Evolutionary conservation across 768 basidiomycete species (phyloP).

Genomic region (Pulveroboletus sp.): DNA sequence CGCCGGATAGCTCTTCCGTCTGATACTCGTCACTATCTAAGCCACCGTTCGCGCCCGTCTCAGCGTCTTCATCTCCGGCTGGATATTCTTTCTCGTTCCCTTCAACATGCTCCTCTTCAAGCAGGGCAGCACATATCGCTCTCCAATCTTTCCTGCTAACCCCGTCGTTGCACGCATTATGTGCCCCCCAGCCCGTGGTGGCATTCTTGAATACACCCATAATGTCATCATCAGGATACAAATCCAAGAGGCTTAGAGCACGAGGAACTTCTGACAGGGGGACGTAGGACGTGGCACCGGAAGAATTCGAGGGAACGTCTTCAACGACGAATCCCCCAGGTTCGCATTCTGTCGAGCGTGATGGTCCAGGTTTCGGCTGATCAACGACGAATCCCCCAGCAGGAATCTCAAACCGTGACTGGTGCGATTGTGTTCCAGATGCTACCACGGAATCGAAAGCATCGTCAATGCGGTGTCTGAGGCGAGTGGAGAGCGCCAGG

Average conservation of each 20-base stretch:
- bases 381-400: conserved; percentile 35
- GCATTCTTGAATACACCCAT: conserved; percentile 72
- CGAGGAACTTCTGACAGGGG: conserved; percentile 52
- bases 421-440: not conserved
- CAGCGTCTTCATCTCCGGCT: conserved; percentile 15
- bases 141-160: conserved; percentile 73
- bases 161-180: conserved; percentile 26
- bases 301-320: conserved; percentile 13
- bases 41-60: conserved; percentile 22
- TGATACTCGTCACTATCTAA: conserved; percentile 30
- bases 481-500: conserved; percentile 34
- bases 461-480: conserved; percentile 47
- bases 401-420: conserved; percentile 5
- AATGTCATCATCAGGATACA: conserved; percentile 70
- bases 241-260: conserved; percentile 58
- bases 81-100: conserved; percentile 18
- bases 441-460: conserved; percentile 40
- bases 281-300: conserved; percentile 32
- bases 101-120: conserved; percentile 40
- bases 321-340: conserved; percentile 31
- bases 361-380: conserved; percentile 13
- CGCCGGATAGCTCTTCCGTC: conserved; percentile 21
- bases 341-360: conserved; percentile 6
- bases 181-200: conserved; percentile 61
- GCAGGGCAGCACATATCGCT: conserved; percentile 70